Base-by-base conservation (phyloP, 768 basidiomycete genomes). In the Leccinellum rugosiceps region DNA sequence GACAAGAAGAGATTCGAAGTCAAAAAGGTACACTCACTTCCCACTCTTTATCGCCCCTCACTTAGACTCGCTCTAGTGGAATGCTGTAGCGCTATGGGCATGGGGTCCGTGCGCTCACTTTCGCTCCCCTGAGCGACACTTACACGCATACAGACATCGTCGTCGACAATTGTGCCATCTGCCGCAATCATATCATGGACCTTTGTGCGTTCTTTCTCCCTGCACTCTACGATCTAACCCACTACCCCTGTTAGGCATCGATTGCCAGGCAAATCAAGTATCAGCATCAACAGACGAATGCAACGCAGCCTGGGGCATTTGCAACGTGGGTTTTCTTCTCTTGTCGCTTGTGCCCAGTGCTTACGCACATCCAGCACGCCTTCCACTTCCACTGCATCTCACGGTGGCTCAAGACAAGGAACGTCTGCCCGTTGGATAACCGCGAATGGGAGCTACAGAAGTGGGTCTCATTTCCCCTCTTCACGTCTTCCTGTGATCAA, bases 331-430 rank as follows among this genome's bases (percentile, higher is more conserved):
- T 28, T 23, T 21, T 21, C 6, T 38, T 45, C 9, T 56, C 14
- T 26, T 3, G 14, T 4, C 17, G 0, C 31, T 10, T 14, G 19
- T 10, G 2, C 50, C 7, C 11, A 25, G 13, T 30, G 55, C 32
- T 63, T 26, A 68, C 38, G 26, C 23, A 17, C 11, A 14, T 25
- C 30, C 62, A 95, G 94, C 96, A 99, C 71, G 96, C 96, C 4
- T 99, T 99, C 82, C 96, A 99, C 77, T 99, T 98, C 77, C 96
- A 98, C 73, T 99, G 96, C 75, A 99, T 99, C 72, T 96, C 95
- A 9, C 86, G 97, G 46, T 99, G 97, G 97, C 81, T 99, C 60
- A 99, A 98, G 82, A 98, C 97, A 21, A 82, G 94, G 63, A 94
- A 96, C 66, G 94, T 95, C 30, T 96, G 94, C 72, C 94, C 94